Conservation (phyloP, 164 flowering plant species). For the Malania oleifera region DNA sequence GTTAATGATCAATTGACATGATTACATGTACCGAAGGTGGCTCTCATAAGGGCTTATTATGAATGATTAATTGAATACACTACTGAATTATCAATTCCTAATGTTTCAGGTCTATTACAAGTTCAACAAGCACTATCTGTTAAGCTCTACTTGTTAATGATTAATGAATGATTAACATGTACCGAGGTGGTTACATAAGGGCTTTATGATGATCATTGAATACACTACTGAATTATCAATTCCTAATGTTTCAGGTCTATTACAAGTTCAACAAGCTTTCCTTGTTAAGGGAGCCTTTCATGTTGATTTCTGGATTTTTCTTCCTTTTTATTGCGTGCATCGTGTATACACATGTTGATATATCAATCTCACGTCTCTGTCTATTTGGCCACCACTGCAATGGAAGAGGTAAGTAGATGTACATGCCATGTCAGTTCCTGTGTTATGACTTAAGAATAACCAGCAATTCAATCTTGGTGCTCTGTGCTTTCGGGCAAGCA, state of each 20-base stretch:
- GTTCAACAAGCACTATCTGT: no score
- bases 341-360: constrained; percentile 64
- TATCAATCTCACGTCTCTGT: constrained; percentile 86
- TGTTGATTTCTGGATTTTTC: constrained; percentile 85
- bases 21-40: no score
- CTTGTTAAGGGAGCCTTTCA: constrained; percentile 77
- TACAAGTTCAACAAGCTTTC: constrained; percentile 81
- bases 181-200: no score
- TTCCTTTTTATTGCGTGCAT: constrained; percentile 69
- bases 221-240: not conserved
- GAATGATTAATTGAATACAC: no score
- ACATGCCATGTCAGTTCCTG: not conserved
- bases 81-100: not conserved
- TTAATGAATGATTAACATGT: no score
- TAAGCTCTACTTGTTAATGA: no score
- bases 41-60: no score
- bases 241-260: constrained; percentile 58
- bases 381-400: constrained; percentile 79
- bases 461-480: not conserved
- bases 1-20: no score
- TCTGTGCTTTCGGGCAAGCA: constrained; percentile 52
- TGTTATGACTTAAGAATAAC: not conserved
- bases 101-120: constrained; percentile 84
- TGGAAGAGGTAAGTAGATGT: constrained; percentile 77
- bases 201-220: no score